These are phyloP conservation scores for Trichoderma sp. DNA, from an alignment of 2,329 filamentous ascomycete species.

Conservation along the genomic window DNA sequence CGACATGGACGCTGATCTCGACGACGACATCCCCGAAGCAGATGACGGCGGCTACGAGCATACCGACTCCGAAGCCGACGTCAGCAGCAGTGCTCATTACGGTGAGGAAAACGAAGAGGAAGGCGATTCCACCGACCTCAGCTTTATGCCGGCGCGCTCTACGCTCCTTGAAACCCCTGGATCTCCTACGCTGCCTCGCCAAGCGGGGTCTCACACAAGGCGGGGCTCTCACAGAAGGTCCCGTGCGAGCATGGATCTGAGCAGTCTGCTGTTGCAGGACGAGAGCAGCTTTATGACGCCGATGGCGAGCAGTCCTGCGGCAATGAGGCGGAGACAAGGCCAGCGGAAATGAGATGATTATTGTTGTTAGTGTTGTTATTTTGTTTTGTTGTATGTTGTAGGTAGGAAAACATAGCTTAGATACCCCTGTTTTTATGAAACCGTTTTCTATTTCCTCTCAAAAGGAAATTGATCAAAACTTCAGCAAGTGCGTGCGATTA, in stretches of 20 bases:
- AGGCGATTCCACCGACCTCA: conserved; percentile 35
- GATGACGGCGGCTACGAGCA: conserved; percentile 71
- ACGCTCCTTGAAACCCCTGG: conserved; percentile 39
- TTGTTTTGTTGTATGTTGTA: not conserved
- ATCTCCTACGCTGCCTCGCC: conserved; percentile 42
- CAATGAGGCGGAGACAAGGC: conserved; percentile 31
- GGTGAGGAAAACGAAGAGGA: conserved; percentile 35
- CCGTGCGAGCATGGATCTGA: conserved; percentile 58
- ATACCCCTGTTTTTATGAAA: conserved; percentile 15
- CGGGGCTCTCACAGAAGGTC: conserved; percentile 30
- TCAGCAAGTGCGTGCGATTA: too few relatives aligned
- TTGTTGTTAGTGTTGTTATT: not conserved
- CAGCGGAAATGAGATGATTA: conserved; percentile 8
- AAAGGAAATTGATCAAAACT: too few relatives aligned
- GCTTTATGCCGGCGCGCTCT: conserved; percentile 43
- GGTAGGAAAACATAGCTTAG: conserved; percentile 9
- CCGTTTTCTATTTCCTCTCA: not conserved
- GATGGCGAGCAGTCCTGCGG: conserved; percentile 53
- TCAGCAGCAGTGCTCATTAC: conserved; percentile 51
- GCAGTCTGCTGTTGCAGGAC: conserved; percentile 56
- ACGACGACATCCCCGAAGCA: conserved; percentile 69
- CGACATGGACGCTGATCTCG: conserved; percentile 68
- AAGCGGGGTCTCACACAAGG: conserved; percentile 31
- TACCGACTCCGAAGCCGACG: conserved; percentile 71
- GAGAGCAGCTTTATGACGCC: conserved; percentile 55